Percentiles rank a stretch among this genome's conserved stretches.
Evolutionary conservation across 169 alveolate species (phyloP).

Genomic region (Eimeria falciformis): DNA sequence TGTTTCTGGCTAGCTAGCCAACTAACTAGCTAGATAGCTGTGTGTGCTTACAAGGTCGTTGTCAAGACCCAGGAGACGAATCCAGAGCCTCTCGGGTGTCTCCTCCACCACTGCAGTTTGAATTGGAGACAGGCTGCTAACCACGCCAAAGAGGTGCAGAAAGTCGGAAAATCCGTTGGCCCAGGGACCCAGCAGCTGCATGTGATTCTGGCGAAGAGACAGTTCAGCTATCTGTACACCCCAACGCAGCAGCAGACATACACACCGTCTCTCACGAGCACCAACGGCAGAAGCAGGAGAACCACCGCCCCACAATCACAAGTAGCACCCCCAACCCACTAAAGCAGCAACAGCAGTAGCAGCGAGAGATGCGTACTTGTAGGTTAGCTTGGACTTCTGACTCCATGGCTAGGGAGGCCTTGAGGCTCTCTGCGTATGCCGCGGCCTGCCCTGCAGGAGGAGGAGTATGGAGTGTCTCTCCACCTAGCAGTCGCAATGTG

Average conservation of each 20-base stretch:
- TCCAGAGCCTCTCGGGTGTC: constrained; percentile 80
- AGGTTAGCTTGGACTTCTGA: constrained; percentile 36
- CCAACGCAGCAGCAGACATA: constrained; percentile 10
- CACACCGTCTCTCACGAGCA: background rate
- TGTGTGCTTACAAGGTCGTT: constrained; percentile 74
- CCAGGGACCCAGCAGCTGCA: constrained; percentile 81
- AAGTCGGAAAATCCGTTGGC: constrained; percentile 79
- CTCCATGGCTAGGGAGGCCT: constrained; percentile 44
- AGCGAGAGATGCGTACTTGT: constrained; percentile 10
- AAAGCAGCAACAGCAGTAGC: constrained; percentile 20
- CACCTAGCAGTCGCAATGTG: constrained; percentile 10
- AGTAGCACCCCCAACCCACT: constrained; percentile 1
- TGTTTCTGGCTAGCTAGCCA: constrained; percentile 16
- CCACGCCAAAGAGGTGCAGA: constrained; percentile 65
- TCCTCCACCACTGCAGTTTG: constrained; percentile 80
- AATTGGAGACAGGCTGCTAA: constrained; percentile 41
- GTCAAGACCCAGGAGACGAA: constrained; percentile 80
- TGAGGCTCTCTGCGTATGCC: background rate
- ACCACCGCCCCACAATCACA: background rate
- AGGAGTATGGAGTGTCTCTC: background rate
- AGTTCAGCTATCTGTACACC: constrained; percentile 64
- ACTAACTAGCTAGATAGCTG: constrained; percentile 8
- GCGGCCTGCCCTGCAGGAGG: constrained; percentile 14
- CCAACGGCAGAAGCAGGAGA: constrained; percentile 25
- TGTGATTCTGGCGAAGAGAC: constrained; percentile 78